Evolutionary conservation across 495 filamentous ascomycete genomes (phyloP).

Genomic region (Hamigera avellanea): DNA sequence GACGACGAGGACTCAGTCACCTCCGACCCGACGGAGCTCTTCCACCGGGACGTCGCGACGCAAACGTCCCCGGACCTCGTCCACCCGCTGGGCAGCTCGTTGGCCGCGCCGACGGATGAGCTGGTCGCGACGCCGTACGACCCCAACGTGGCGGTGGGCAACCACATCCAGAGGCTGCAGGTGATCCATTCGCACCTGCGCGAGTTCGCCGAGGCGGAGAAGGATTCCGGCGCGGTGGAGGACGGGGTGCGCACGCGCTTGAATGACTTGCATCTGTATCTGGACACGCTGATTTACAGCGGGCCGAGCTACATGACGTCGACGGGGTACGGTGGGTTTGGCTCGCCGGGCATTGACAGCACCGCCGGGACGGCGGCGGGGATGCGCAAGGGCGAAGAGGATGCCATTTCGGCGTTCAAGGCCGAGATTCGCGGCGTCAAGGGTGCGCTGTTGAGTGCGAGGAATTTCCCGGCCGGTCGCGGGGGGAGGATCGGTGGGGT

Average conservation of each 20-base stretch:
- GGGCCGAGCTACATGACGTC: background rate
- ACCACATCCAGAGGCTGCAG: slow-evolving; percentile 31
- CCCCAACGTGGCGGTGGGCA: slow-evolving; percentile 17
- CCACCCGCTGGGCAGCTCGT: slow-evolving; percentile 11
- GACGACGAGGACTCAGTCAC: slow-evolving; percentile 35
- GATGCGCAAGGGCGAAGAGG: slow-evolving; percentile 47
- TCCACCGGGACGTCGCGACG: slow-evolving; percentile 79
- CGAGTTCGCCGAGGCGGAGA: slow-evolving; percentile 37
- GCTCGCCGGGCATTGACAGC: slow-evolving; percentile 14
- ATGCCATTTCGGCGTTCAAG: slow-evolving; percentile 67
- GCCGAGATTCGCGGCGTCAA: slow-evolving; percentile 87
- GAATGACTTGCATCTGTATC: slow-evolving; percentile 37
- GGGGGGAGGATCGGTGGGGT: slow-evolving; percentile 18
- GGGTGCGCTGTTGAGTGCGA: slow-evolving; percentile 75
- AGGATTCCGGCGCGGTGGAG: slow-evolving; percentile 30
- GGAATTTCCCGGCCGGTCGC: slow-evolving; percentile 45
- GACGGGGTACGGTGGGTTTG: slow-evolving; percentile 23
- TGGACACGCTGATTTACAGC: slow-evolving; percentile 42
- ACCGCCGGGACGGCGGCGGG: slow-evolving; percentile 13
- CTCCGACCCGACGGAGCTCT: slow-evolving; percentile 72
- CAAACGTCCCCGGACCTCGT: slow-evolving; percentile 56
- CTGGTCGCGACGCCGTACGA: slow-evolving; percentile 9
- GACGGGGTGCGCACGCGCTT: slow-evolving; percentile 31
- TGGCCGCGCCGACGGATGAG: slow-evolving; percentile 3
- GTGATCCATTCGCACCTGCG: slow-evolving; percentile 40